Evolutionary conservation across 1,139 yeast species (phyloP).

Genomic region (Suhomyces yuchorum): DNA sequence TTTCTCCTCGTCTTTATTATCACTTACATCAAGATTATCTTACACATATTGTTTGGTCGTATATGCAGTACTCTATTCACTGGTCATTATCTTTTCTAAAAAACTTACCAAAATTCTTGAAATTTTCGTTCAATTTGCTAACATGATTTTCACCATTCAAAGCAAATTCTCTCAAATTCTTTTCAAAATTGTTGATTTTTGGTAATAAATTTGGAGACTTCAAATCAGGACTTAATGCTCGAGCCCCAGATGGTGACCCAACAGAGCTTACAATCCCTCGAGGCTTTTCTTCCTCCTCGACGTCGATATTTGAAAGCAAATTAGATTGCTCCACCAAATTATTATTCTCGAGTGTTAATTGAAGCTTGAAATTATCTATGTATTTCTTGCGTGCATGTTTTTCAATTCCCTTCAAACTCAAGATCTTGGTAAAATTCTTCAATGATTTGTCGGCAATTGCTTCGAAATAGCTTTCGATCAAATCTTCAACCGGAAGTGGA

Average conservation of each 20-base stretch:
- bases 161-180: slow-evolving; percentile 56
- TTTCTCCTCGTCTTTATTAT: no score
- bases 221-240: slow-evolving; percentile 19
- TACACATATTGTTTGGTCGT: not conserved
- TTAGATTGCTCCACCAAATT: slow-evolving; percentile 46
- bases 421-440: slow-evolving; percentile 63
- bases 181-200: slow-evolving; percentile 56
- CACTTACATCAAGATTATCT: no score
- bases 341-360: slow-evolving; percentile 53
- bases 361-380: slow-evolving; percentile 61
- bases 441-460: slow-evolving; percentile 67
- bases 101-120: slow-evolving; percentile 58
- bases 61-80: not conserved
- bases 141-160: slow-evolving; percentile 57
- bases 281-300: slow-evolving; percentile 17
- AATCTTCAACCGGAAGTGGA: slow-evolving; percentile 59
- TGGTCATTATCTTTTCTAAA: slow-evolving; percentile 48
- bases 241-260: not conserved
- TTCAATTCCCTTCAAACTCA: slow-evolving; percentile 64
- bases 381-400: slow-evolving; percentile 50
- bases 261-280: slow-evolving; percentile 10
- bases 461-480: slow-evolving; percentile 67
- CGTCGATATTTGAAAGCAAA: slow-evolving; percentile 33
- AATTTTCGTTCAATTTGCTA: slow-evolving; percentile 59
- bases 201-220: slow-evolving; percentile 32